Percentiles rank a stretch among this genome's conserved stretches.
phyloP scores from a whole-genome alignment of 257 asterid genomes.

The Leptodermis oblonga region DNA sequence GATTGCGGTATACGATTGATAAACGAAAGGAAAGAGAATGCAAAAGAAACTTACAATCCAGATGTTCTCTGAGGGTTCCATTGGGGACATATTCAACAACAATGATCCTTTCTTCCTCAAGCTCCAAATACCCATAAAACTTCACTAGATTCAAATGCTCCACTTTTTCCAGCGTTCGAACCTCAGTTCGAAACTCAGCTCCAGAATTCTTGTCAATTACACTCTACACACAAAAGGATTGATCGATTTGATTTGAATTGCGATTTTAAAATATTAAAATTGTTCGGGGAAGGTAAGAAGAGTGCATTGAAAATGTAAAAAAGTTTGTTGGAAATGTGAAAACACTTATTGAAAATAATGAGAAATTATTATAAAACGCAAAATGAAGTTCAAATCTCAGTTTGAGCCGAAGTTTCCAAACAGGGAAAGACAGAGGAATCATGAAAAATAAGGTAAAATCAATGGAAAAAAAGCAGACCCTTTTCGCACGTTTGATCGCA shows the following conservation, averaged over 20 bases:
- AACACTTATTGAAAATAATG: no score
- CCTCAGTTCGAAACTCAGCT: slow-evolving; percentile 71
- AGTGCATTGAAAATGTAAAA: no score
- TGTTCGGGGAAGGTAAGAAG: no score
- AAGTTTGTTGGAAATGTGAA: no score
- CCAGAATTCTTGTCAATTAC: slow-evolving; percentile 66
- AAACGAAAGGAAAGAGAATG: no score
- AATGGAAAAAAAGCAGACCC: slow-evolving; percentile 36
- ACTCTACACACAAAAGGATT: slow-evolving; percentile 35
- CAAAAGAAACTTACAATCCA: slow-evolving; percentile 64
- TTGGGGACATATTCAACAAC: slow-evolving; percentile 87
- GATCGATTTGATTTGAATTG: neutral
- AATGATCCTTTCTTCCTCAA: slow-evolving; percentile 74
- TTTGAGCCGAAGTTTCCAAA: no score
- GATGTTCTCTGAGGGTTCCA: slow-evolving; percentile 88
- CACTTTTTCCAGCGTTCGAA: slow-evolving; percentile 60
- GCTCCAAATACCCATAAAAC: slow-evolving; percentile 76
- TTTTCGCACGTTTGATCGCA: slow-evolving; percentile 92
- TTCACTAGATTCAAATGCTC: slow-evolving; percentile 85
- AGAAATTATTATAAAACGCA: no score
- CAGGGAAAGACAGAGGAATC: no score
- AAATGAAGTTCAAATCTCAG: neutral
- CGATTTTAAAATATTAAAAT: no score
- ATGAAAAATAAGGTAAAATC: no score
- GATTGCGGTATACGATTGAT: no score